A percentile compares a stretch with the other conserved stretches of the same genome.
Evolutionary conservation across 2,329 filamentous ascomycete genomes (phyloP).

Genomic region (Trichoderma breve): DNA sequence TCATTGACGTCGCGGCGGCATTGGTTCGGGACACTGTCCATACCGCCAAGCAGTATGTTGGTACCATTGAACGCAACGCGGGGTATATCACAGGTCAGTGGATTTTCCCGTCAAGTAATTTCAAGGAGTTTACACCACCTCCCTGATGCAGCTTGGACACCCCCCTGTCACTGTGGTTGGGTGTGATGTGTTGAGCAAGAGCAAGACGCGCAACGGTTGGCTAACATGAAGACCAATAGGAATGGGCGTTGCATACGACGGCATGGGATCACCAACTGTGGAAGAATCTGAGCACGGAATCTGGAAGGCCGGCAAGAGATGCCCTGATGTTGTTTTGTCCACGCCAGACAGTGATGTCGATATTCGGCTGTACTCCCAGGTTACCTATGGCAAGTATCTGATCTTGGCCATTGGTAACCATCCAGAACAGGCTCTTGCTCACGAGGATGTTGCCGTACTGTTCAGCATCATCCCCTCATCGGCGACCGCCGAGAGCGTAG

Average conservation of each 20-base stretch:
- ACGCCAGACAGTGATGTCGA: conserved; percentile 16
- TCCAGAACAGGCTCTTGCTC: conserved; percentile 1
- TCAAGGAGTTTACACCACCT: not conserved
- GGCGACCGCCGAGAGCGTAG: not conserved
- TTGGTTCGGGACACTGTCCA: conserved; percentile 45
- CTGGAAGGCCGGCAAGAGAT: conserved; percentile 40
- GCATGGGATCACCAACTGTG: conserved; percentile 36
- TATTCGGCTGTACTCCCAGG: conserved; percentile 33
- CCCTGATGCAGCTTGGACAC: not conserved
- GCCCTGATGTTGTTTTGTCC: conserved; percentile 36
- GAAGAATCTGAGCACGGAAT: conserved; percentile 33
- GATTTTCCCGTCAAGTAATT: not conserved
- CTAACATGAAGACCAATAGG: conserved; percentile 22
- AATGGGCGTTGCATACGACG: conserved; percentile 44
- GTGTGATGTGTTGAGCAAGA: not conserved
- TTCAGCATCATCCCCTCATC: conserved; percentile 17
- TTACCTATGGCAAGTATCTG: conserved; percentile 34
- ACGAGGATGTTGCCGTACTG: conserved; percentile 16
- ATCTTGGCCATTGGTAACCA: conserved; percentile 27
- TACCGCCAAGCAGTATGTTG: conserved; percentile 46
- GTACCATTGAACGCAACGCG: conserved; percentile 47
- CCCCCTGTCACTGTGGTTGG: not conserved
- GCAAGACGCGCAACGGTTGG: not conserved
- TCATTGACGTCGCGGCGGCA: conserved; percentile 47
- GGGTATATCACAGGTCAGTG: conserved; percentile 46